These are phyloP conservation scores for Malania oleifera DNA, from an alignment of 164 flowering plant genomes.

Conservation along the genomic window DNA sequence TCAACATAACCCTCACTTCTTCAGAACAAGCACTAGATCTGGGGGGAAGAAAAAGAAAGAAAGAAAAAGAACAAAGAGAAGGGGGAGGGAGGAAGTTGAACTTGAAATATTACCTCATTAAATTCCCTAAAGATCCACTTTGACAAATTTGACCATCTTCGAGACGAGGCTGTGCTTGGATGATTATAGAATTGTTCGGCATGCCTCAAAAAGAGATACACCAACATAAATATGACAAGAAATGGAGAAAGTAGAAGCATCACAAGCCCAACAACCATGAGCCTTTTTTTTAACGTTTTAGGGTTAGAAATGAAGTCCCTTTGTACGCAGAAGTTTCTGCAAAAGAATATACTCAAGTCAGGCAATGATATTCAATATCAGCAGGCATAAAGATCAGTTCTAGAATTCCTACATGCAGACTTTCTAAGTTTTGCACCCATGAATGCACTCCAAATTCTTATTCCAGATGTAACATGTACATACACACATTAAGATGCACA, in stretches of 20 bases:
- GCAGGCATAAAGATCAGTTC: neutral
- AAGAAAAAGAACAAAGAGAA: neutral
- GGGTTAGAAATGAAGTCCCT: conserved; percentile 82
- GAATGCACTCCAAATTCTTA: too few species aligned
- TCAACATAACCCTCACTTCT: too few species aligned
- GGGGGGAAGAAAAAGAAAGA: too few species aligned
- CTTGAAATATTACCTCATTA: conserved; percentile 81
- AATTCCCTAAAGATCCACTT: conserved; percentile 95
- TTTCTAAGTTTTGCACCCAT: too few species aligned
- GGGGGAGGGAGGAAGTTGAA: neutral
- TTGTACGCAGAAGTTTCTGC: conserved; percentile 70
- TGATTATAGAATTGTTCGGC: conserved; percentile 96
- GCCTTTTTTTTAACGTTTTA: conserved; percentile 68
- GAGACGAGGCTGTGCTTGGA: conserved; percentile 90
- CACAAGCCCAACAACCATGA: conserved; percentile 72
- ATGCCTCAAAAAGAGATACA: conserved; percentile 86
- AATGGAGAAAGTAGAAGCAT: conserved; percentile 93
- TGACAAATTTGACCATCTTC: conserved; percentile 96
- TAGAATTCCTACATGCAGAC: too few species aligned
- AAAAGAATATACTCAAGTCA: conserved; percentile 9
- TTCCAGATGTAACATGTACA: too few species aligned
- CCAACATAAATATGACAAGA: conserved; percentile 88
- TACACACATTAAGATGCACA: too few species aligned
- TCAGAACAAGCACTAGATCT: too few species aligned
- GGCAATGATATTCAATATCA: neutral